phyloP scores from a whole-genome alignment of 495 filamentous ascomycete species.

The Aspergillus campestris region DNA sequence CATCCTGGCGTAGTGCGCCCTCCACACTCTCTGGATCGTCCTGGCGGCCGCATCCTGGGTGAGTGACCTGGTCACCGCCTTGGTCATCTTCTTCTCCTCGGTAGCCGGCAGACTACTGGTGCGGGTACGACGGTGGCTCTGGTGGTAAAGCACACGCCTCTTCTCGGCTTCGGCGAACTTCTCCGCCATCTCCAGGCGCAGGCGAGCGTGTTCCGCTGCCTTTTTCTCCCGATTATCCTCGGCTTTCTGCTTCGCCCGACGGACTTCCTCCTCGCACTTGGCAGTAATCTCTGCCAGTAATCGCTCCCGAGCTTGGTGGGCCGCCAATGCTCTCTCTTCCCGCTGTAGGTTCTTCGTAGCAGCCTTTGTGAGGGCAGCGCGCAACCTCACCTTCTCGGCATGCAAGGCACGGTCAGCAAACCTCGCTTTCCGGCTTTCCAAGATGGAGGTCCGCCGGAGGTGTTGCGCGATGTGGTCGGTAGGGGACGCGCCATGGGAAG shows the following conservation, averaged over 20 bases:
- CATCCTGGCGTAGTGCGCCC: slow-evolving; percentile 47
- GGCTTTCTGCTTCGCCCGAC: slow-evolving; percentile 84
- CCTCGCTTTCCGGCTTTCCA: slow-evolving; percentile 87
- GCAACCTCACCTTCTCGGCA: slow-evolving; percentile 91
- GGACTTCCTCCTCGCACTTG: slow-evolving; percentile 90
- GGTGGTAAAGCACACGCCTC: slow-evolving; percentile 49
- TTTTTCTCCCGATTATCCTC: slow-evolving; percentile 87
- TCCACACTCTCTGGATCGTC: slow-evolving; percentile 75
- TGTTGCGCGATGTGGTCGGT: slow-evolving; percentile 83
- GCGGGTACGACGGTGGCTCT: slow-evolving; percentile 51
- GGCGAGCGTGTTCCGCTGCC: slow-evolving; percentile 70
- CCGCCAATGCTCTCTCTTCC: slow-evolving; percentile 82
- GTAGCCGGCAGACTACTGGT: slow-evolving; percentile 54
- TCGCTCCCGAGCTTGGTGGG: slow-evolving; percentile 81
- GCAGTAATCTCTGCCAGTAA: slow-evolving; percentile 90
- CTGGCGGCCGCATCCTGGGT: slow-evolving; percentile 59
- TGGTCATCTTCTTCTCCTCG: slow-evolving; percentile 45
- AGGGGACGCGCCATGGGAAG: slow-evolving; percentile 56
- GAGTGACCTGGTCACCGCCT: slow-evolving; percentile 34
- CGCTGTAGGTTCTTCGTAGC: slow-evolving; percentile 53
- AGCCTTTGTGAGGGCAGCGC: slow-evolving; percentile 78
- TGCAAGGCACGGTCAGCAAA: slow-evolving; percentile 90
- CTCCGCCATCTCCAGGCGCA: slow-evolving; percentile 76
- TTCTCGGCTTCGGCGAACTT: slow-evolving; percentile 81
- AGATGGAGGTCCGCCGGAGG: slow-evolving; percentile 80